phyloP scores from a whole-genome alignment of 768 basidiomycete species.

The Amyloporia xantha region DNA sequence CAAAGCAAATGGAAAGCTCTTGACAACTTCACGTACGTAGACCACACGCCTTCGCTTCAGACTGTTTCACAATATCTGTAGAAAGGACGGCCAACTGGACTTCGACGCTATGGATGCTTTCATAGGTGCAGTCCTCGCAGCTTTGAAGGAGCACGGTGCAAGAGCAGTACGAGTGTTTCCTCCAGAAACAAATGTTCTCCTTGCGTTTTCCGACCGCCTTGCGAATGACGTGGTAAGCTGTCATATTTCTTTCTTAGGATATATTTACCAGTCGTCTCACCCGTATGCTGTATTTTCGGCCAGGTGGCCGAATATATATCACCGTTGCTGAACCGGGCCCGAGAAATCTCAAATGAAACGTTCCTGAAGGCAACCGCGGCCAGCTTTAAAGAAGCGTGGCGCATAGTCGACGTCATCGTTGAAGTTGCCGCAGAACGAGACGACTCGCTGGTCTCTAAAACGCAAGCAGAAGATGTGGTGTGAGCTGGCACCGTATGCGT shows the following conservation, averaged over 20 bases:
- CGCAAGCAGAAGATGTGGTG: slow-evolving; percentile 78
- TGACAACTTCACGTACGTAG: slow-evolving; percentile 70
- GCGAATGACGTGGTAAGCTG: slow-evolving; percentile 72
- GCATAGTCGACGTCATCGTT: slow-evolving; percentile 73
- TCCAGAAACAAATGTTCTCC: slow-evolving; percentile 63
- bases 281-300: no score
- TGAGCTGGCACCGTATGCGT: slow-evolving; percentile 31
- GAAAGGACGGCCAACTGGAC: slow-evolving; percentile 52
- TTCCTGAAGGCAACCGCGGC: slow-evolving; percentile 87
- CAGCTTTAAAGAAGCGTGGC: slow-evolving; percentile 82
- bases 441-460: slow-evolving; percentile 36
- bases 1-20: slow-evolving; percentile 71
- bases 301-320: slow-evolving; percentile 86
- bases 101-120: slow-evolving; percentile 94
- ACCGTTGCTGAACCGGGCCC: slow-evolving; percentile 67
- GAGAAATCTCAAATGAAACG: slow-evolving; percentile 60
- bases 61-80: slow-evolving; percentile 18
- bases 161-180: slow-evolving; percentile 87
- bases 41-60: neutral
- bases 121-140: slow-evolving; percentile 59
- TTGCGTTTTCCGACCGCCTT: slow-evolving; percentile 79
- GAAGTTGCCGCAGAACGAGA: slow-evolving; percentile 41
- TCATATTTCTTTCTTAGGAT: slow-evolving; percentile 5
- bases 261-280: neutral
- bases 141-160: slow-evolving; percentile 69